Conservation (phyloP, 768 basidiomycete species). For the Favolaschia claudopus region DNA sequence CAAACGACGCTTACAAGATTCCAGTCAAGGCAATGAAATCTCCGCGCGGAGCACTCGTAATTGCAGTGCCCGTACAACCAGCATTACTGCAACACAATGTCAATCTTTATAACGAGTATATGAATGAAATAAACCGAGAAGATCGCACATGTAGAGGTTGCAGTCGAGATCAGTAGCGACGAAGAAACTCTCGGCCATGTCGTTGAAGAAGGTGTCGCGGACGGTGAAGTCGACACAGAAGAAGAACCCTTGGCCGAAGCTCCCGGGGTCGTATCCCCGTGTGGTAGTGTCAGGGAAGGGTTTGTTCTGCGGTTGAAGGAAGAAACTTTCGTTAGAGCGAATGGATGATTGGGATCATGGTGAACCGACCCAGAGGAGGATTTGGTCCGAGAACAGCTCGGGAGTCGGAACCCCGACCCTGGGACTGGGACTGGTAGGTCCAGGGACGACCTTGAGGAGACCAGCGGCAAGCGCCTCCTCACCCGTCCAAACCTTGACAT, state of each 20-base stretch:
- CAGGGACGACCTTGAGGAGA: constrained; percentile 3
- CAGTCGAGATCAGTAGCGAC: constrained; percentile 8
- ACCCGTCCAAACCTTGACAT: constrained; percentile 4
- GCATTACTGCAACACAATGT: constrained; percentile 11
- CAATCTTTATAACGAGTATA: too few species aligned
- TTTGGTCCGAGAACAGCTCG: constrained; percentile 1
- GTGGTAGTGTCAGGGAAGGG: not conserved
- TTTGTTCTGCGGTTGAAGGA: not conserved
- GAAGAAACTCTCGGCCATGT: constrained; percentile 14
- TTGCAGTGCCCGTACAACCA: constrained; percentile 14
- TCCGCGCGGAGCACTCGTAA: constrained; percentile 5
- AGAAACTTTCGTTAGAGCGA: too few species aligned
- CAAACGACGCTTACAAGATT: constrained; percentile 22
- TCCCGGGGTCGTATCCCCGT: not conserved
- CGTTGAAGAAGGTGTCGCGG: constrained; percentile 12
- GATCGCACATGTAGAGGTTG: constrained; percentile 9
- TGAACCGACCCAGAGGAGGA: constrained; percentile 11
- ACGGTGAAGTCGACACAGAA: constrained; percentile 14
- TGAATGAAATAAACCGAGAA: not conserved
- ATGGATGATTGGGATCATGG: not conserved
- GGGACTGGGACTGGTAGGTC: too few species aligned
- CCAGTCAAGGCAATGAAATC: constrained; percentile 13
- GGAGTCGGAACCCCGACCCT: not conserved
- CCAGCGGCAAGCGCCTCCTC: constrained; percentile 18
- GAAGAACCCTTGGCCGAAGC: constrained; percentile 8